A percentile compares a stretch with the other conserved stretches of the same genome.
phyloP scores from a whole-genome alignment of 139 green algal species.

The Haematococcus sp. region DNA sequence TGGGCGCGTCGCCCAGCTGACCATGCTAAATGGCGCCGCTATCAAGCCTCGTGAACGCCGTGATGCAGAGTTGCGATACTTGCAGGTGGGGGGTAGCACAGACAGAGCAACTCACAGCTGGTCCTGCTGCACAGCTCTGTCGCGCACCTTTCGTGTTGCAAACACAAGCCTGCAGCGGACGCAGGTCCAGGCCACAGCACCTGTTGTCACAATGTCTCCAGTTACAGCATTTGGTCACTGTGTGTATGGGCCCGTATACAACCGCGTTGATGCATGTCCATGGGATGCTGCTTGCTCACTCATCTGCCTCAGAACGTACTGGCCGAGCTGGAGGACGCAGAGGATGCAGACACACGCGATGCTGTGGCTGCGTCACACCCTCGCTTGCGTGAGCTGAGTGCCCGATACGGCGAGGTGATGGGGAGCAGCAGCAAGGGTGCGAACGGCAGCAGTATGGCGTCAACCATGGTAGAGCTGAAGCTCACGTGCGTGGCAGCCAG shows the following conservation, averaged over 20 bases:
- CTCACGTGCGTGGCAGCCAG: conserved; percentile 44
- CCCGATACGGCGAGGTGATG: conserved; percentile 39
- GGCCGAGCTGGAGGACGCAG: conserved; percentile 22
- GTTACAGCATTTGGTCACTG: too few relatives aligned
- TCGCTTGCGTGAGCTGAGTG: conserved; percentile 37
- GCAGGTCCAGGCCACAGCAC: too few relatives aligned
- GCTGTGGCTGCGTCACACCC: conserved; percentile 33
- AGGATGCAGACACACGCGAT: neutral
- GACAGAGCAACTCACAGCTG: too few relatives aligned
- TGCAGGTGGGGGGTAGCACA: conserved; percentile 35
- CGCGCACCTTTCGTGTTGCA: too few relatives aligned
- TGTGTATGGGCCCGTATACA: conserved; percentile 2
- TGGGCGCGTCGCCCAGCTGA: conserved; percentile 53
- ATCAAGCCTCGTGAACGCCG: conserved; percentile 63
- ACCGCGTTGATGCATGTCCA: neutral
- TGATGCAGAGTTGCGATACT: conserved; percentile 78
- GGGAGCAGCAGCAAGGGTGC: conserved; percentile 1
- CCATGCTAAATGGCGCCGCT: conserved; percentile 69
- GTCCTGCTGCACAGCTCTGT: too few relatives aligned
- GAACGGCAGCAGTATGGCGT: conserved; percentile 25
- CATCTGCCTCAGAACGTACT: conserved; percentile 12
- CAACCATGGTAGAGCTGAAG: conserved; percentile 28
- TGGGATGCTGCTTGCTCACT: neutral
- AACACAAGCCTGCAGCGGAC: too few relatives aligned
- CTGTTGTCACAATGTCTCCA: too few relatives aligned